Base-by-base conservation (phyloP, 495 filamentous ascomycete species). In the Margaritispora aquatica region DNA sequence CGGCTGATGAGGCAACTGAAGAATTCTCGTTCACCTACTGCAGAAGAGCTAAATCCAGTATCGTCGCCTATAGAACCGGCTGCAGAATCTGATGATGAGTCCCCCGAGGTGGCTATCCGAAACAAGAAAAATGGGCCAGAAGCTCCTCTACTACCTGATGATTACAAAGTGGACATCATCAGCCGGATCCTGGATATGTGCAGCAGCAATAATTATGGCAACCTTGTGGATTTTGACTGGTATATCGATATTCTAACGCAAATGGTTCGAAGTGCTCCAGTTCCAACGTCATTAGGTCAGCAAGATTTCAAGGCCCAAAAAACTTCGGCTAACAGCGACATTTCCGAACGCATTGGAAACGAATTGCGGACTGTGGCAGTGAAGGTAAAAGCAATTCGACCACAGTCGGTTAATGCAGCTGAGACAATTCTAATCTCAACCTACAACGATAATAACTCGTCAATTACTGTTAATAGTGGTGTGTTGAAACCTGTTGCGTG, bases 221-320 rank as follows among this genome's bases (percentile, higher is more conserved):
- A 89, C 66, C 73, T 97, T 49, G 74, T 73, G 48, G 94, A 98
- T 68, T 97, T 98, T 69, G 94, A 96, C 61, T 98, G 94, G 94
- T 97, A 97, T 74, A 84, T 97, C 51, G 85, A 88, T 58, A 80
- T 92, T 36, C 73, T 98, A 10, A 83, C 90, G 5, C 88, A 93
- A 65, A 77, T 98, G 2, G 80, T 96, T 27, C 81, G 84, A 47
- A 82, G 88, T 58, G 78, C 91, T 29, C 76, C 85, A 54, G 60
- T 71, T 5, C 44, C 55, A n/a, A 54, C 38, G 11, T 46, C 46
- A 0, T 44, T 27, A 0, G 64, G 74, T 13, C 62, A 62, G 8
- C 52, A 54, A 11, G 52, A 41, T 1, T 23, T 38, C 1, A 29
- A 17, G 21, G 13, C 10, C 13, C 8, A 17, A 17, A 54, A 55